Percentiles rank a stretch among this genome's conserved stretches.
Conservation (phyloP, 2,329 filamentous ascomycete genomes). For the Elsinoe perseae region DNA sequence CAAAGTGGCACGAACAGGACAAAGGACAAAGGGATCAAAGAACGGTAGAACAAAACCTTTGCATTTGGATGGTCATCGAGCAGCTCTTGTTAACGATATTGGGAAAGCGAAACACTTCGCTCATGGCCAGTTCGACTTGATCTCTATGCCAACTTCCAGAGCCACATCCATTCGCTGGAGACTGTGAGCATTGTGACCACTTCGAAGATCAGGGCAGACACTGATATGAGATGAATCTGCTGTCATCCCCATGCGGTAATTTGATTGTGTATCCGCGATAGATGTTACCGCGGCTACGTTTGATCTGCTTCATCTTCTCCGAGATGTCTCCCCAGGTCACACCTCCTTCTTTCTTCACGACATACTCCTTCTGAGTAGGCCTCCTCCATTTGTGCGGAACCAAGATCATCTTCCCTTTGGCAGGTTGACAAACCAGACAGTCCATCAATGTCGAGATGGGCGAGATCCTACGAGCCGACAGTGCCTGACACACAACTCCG, state of each 20-base stretch:
- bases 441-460: not conserved
- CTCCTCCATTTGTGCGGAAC: not conserved
- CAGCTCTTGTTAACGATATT: too few species aligned
- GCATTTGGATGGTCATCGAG: too few species aligned
- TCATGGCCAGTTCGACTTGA: too few species aligned
- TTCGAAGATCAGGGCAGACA: not conserved
- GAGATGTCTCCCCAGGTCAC: not conserved
- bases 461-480: too few species aligned
- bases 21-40: too few species aligned
- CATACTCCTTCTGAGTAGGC: not conserved
- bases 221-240: not conserved
- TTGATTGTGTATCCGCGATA: not conserved
- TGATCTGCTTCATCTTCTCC: not conserved
- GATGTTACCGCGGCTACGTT: not conserved
- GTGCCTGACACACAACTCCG: not conserved
- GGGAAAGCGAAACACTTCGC: too few species aligned
- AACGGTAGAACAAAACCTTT: too few species aligned
- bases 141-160: too few species aligned
- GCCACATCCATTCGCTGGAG: too few species aligned
- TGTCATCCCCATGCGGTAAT: not conserved
- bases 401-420: not conserved
- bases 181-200: too few species aligned
- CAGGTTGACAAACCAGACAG: not conserved
- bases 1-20: too few species aligned
- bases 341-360: not conserved